Conservation (phyloP, 768 basidiomycete genomes). For the Rhizopogon roseolus region DNA sequence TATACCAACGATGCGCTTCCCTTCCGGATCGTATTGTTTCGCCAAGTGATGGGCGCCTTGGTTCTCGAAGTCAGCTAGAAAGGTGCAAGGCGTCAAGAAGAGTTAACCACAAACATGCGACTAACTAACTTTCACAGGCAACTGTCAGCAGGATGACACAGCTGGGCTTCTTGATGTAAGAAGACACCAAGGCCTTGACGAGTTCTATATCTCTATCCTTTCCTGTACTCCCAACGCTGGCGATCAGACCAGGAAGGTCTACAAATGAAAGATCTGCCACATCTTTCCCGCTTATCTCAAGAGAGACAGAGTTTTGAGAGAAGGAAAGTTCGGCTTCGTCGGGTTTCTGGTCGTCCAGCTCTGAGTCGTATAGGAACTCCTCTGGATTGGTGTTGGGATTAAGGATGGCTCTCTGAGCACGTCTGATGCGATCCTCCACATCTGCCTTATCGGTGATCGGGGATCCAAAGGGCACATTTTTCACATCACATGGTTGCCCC, state of each 20-base stretch:
- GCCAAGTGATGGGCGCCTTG: conserved; percentile 70
- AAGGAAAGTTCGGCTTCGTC: conserved; percentile 32
- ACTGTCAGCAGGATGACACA: conserved; percentile 70
- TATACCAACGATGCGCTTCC: conserved; percentile 67
- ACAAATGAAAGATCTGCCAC: conserved; percentile 63
- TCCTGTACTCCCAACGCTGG: conserved; percentile 44
- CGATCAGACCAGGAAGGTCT: conserved; percentile 63
- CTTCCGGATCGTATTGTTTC: conserved; percentile 53
- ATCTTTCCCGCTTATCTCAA: conserved; percentile 54
- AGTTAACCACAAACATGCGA: background rate
- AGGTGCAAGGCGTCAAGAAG: conserved; percentile 19
- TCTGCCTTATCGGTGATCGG: conserved; percentile 44
- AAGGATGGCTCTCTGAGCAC: conserved; percentile 62
- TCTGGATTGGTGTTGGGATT: conserved; percentile 38
- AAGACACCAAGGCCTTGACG: conserved; percentile 50
- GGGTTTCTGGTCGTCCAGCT: background rate
- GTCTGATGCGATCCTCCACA: conserved; percentile 63
- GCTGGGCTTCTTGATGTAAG: conserved; percentile 61
- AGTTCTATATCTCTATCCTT: conserved; percentile 55
- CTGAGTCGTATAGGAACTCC: conserved; percentile 10
- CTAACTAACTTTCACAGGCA: conserved; percentile 30
- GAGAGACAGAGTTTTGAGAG: conserved; percentile 51
- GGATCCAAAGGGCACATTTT: conserved; percentile 39
- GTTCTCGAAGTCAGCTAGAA: conserved; percentile 75
- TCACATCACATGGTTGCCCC: conserved; percentile 34